Base-by-base conservation (phyloP, 768 basidiomycete species). In the Boletus fagicola region DNA sequence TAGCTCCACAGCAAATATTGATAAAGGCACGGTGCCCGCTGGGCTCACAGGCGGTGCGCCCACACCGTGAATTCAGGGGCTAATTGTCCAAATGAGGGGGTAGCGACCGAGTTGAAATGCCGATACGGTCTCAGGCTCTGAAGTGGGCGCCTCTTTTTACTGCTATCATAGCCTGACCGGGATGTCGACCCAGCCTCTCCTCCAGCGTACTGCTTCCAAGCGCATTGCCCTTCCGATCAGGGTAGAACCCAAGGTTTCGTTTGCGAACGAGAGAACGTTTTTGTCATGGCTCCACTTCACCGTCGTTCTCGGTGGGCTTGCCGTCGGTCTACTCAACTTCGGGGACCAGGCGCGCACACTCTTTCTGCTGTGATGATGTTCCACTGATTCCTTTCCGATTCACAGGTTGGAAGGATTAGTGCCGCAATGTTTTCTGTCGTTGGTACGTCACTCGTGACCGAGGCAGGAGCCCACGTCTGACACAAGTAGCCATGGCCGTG, bases 201-300 rank as follows among this genome's bases (percentile, higher is more conserved):
- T 99, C 24, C 96, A 98, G 74, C 87, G 97, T 59, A 96, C 94
- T 10, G 90, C 93, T 1, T 75, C 78, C 18, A 98, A 98, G 77
- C 90, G 97, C 61, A 99, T 98, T 62, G 95, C 97, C 13, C 88
- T 99, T 45, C 96, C 97, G 39, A 85, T 99, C 63, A 85, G 94
- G 62, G 91, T 94, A 51, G 93, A 96, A 73, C 93, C 93, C 33
- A 96, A 96, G 66, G 93, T 96, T 59, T 92, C 92, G 47, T 96
- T 95, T 65, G 93, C 93, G 43, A 95, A 95, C 73, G 93, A 94
- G 73, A 85, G 92, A 54, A 94, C 97, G 0, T 98, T 98, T 76
- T 80, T 99, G 45, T 95, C 94, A 81, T 98, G 96, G 97, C 83
- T 98, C 49, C 94, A 97, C 74, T 98, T 97, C 72, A 94, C 95